These are phyloP conservation scores for Colletotrichum sp. DNA, from an alignment of 2,329 filamentous ascomycete species.

Conservation along the genomic window DNA sequence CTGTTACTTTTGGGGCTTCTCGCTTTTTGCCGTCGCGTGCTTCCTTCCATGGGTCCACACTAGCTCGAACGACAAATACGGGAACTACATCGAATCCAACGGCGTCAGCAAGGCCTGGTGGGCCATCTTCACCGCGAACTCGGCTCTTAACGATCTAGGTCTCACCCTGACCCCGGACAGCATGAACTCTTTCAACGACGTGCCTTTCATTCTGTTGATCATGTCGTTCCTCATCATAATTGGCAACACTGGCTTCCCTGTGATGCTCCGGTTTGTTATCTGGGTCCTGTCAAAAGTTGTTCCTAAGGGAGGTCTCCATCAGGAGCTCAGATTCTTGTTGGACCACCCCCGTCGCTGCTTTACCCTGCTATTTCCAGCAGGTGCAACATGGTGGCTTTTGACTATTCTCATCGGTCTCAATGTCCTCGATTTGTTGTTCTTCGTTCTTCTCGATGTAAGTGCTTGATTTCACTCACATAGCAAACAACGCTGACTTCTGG, in stretches of 20 bases:
- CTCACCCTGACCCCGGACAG: constrained; percentile 92
- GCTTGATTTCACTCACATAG: not conserved
- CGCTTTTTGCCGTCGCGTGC: constrained; percentile 75
- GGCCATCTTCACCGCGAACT: constrained; percentile 87
- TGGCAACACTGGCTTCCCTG: constrained; percentile 93
- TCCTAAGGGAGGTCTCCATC: constrained; percentile 77
- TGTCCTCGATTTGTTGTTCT: constrained; percentile 84
- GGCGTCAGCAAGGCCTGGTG: constrained; percentile 81
- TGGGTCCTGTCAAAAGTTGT: constrained; percentile 77
- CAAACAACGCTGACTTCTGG: constrained; percentile 26
- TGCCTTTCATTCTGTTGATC: constrained; percentile 76
- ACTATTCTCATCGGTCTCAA: constrained; percentile 84
- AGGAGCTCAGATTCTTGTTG: constrained; percentile 88
- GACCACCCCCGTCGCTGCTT: constrained; percentile 97
- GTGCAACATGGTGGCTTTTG: constrained; percentile 96
- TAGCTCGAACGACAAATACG: constrained; percentile 60
- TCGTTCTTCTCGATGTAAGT: constrained; percentile 87
- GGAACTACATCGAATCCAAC: constrained; percentile 63
- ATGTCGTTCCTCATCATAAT: constrained; percentile 90
- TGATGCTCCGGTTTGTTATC: constrained; percentile 92
- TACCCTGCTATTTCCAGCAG: constrained; percentile 88
- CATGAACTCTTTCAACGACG: constrained; percentile 86
- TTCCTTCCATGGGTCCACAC: constrained; percentile 81
- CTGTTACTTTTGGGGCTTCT: constrained; percentile 83
- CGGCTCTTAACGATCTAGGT: constrained; percentile 94